Evolutionary conservation across 2,329 filamentous ascomycete species (phyloP).

Genomic region (Cytospora schulzeri): DNA sequence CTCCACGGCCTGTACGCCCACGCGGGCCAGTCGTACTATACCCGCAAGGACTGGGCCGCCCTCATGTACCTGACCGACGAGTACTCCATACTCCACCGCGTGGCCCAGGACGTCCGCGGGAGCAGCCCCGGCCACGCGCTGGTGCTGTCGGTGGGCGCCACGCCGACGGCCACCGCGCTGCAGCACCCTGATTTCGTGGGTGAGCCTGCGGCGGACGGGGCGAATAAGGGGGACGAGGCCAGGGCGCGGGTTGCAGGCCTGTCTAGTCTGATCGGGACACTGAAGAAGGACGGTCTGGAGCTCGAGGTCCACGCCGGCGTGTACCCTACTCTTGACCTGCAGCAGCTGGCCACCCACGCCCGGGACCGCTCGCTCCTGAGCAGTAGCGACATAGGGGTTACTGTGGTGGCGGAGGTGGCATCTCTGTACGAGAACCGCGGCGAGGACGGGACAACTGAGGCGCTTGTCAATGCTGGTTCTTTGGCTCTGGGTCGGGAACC

Average conservation of each 20-base stretch:
- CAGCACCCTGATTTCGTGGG: conserved; percentile 51
- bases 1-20: conserved; percentile 47
- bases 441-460: conserved; percentile 55
- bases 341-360: conserved; percentile 75
- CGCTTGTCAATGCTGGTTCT: conserved; percentile 67
- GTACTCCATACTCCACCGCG: conserved; percentile 54
- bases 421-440: conserved; percentile 66
- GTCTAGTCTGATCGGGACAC: conserved; percentile 41
- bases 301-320: conserved; percentile 77
- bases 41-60: conserved; percentile 54
- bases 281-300: conserved; percentile 43
- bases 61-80: conserved; percentile 62
- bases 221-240: conserved; percentile 25
- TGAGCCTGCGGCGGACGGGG: not conserved
- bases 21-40: conserved; percentile 67
- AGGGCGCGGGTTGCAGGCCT: conserved; percentile 37
- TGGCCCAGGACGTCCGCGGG: conserved; percentile 42
- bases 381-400: conserved; percentile 63
- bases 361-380: conserved; percentile 45
- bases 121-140: conserved; percentile 37
- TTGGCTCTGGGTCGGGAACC: conserved; percentile 74
- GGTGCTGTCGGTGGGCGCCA: conserved; percentile 73
- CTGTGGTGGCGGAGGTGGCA: conserved; percentile 71
- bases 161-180: conserved; percentile 70
- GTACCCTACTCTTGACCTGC: conserved; percentile 75